Conservation (phyloP, 257 asterid species). For the Jacaranda copaia region DNA sequence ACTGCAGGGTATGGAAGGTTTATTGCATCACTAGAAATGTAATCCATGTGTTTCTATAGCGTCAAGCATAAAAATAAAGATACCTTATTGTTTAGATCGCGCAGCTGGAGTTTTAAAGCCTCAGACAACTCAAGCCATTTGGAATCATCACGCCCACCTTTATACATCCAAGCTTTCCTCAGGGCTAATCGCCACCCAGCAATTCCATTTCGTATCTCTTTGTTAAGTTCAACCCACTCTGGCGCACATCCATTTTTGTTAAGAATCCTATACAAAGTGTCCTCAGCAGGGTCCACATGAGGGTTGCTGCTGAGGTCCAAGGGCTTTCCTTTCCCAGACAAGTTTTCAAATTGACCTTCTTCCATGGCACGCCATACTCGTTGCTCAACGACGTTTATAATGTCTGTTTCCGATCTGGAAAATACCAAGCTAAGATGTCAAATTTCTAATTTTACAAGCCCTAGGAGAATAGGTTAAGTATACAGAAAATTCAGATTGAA, state of each 20-base stretch:
- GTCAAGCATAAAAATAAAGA: background rate
- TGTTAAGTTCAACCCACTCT: constrained; percentile 94
- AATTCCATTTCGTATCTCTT: constrained; percentile 67
- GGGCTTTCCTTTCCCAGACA: constrained; percentile 92
- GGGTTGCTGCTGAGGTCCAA: constrained; percentile 78
- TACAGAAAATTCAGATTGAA: background rate
- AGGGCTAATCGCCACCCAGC: constrained; percentile 68
- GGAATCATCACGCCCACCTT: constrained; percentile 47
- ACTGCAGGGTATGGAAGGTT: background rate
- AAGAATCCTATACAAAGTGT: constrained; percentile 80
- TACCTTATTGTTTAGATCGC: constrained; percentile 77
- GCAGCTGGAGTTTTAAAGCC: constrained; percentile 70
- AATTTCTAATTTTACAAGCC: background rate
- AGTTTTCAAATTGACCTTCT: constrained; percentile 89
- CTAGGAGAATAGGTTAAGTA: background rate
- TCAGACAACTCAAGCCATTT: constrained; percentile 70
- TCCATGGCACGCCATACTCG: constrained; percentile 92
- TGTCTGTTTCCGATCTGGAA: constrained; percentile 89
- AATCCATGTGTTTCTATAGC: background rate
- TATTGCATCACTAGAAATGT: background rate
- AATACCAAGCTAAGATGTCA: constrained; percentile 27
- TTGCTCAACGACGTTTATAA: constrained; percentile 78
- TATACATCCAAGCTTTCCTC: constrained; percentile 61
- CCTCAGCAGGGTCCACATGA: constrained; percentile 90
- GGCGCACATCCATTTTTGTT: constrained; percentile 89